These are phyloP conservation scores for Lepidium didymum DNA, from an alignment of 345 rosid genomes.

Conservation along the genomic window DNA sequence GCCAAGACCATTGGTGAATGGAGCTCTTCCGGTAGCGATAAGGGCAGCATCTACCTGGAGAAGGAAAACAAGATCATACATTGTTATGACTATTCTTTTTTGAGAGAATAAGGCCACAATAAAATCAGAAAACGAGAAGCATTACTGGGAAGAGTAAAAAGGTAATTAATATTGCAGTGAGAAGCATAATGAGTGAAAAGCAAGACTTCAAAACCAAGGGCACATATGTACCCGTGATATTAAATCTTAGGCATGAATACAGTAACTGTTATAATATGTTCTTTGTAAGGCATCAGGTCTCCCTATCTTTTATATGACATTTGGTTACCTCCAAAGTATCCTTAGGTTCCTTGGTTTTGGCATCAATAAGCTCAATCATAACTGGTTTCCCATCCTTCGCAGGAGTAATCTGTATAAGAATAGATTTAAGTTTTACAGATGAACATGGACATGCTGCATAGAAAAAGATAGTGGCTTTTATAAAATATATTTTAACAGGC, in stretches of 20 bases:
- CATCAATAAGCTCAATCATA: slow-evolving; percentile 89
- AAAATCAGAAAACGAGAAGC: background rate
- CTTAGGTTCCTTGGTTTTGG: slow-evolving; percentile 86
- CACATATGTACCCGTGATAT: background rate
- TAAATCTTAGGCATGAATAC: background rate
- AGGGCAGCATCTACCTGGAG: slow-evolving; percentile 92
- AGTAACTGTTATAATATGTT: background rate
- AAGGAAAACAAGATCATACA: slow-evolving; percentile 12
- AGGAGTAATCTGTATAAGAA: slow-evolving; percentile 66
- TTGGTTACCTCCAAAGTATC: slow-evolving; percentile 78
- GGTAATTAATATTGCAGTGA: background rate
- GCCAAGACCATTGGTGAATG: slow-evolving; percentile 95
- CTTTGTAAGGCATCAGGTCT: background rate
- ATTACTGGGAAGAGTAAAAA: background rate
- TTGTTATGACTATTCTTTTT: background rate
- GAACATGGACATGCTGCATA: background rate
- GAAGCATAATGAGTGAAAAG: background rate
- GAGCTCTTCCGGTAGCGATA: slow-evolving; percentile 99
- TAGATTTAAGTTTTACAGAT: background rate
- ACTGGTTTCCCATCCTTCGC: slow-evolving; percentile 96
- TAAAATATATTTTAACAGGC: background rate
- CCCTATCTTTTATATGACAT: background rate
- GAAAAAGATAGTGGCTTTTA: background rate
- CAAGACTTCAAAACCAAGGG: background rate
- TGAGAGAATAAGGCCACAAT: background rate